A percentile compares a stretch with the other conserved stretches of the same genome.
Evolutionary conservation across 73 alveolate species (phyloP).

Genomic region (Symbiodinium natans): DNA sequence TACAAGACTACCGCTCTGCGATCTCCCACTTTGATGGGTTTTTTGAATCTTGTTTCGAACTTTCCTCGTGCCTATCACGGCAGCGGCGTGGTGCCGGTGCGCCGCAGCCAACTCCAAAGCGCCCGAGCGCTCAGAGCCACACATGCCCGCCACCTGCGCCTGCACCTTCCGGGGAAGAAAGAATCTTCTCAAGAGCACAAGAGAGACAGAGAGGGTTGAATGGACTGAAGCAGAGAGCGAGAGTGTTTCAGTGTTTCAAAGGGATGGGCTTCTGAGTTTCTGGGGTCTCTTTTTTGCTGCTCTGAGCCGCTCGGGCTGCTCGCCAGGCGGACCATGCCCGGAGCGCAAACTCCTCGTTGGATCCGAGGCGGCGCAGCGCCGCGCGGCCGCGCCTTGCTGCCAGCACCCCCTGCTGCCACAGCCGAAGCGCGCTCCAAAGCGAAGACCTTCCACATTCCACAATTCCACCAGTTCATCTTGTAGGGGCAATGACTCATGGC

Average conservation of each 20-base stretch:
- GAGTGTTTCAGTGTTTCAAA: too few species aligned
- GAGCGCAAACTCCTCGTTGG: not conserved
- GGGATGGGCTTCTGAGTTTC: too few species aligned
- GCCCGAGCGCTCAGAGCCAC: not conserved
- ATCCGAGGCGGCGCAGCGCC: not conserved
- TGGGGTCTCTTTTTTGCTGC: too few species aligned
- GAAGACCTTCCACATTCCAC: not conserved
- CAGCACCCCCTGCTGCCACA: not conserved
- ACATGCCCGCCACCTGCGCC: not conserved
- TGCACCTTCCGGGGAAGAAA: not conserved
- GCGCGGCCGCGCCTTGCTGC: constrained; percentile 5
- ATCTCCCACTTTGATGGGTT: too few species aligned
- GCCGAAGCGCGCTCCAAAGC: not conserved
- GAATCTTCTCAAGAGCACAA: too few species aligned
- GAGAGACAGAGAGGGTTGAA: not conserved
- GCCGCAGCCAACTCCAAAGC: not conserved
- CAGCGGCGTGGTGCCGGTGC: not conserved
- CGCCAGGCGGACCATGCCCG: constrained; percentile 15
- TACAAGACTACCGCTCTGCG: too few species aligned
- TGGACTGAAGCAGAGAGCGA: too few species aligned
- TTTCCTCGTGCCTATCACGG: not conserved
- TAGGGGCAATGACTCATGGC: too few species aligned
- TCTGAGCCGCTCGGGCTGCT: not conserved
- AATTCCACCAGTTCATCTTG: too few species aligned
- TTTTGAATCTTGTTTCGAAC: too few species aligned